These are phyloP conservation scores for Biscogniauxia marginata DNA, from an alignment of 2,329 filamentous ascomycete genomes.

Conservation along the genomic window DNA sequence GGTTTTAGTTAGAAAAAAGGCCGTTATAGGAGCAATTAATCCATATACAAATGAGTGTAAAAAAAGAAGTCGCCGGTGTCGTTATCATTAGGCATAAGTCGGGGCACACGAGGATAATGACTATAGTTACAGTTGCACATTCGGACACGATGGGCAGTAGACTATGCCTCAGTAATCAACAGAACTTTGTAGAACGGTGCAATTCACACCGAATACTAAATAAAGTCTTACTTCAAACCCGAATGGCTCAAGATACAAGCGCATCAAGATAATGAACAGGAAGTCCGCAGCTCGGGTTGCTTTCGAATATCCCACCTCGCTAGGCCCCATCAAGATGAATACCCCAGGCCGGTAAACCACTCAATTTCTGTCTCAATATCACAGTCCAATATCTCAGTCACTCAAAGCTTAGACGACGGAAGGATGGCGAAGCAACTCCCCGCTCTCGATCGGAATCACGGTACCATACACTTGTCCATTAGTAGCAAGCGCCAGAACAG, in stretches of 20 bases:
- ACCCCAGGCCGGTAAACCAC: not conserved
- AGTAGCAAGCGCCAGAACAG: slow-evolving; percentile 25
- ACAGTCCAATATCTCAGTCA: no score
- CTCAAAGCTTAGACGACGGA: not conserved
- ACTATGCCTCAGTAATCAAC: not conserved
- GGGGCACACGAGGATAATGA: not conserved
- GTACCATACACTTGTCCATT: slow-evolving; percentile 31
- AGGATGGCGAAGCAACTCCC: slow-evolving; percentile 12
- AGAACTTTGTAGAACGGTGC: not conserved
- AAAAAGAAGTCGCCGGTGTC: not conserved
- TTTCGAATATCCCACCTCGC: not conserved
- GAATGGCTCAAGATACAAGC: not conserved
- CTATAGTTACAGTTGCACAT: not conserved
- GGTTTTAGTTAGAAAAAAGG: not conserved
- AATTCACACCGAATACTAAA: not conserved
- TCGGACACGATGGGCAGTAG: no score
- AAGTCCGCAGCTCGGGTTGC: not conserved
- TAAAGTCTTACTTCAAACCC: not conserved
- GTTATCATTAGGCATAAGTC: not conserved
- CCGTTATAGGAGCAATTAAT: slow-evolving; percentile 8
- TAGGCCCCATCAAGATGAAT: not conserved
- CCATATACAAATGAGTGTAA: not conserved
- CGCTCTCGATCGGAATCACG: slow-evolving; percentile 25
- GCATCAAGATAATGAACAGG: not conserved
- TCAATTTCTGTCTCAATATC: not conserved